Percentiles rank a stretch among this genome's conserved stretches.
Evolutionary conservation across 2,329 filamentous ascomycete genomes (phyloP).

Genomic region (Orbilia blumenaviensis): DNA sequence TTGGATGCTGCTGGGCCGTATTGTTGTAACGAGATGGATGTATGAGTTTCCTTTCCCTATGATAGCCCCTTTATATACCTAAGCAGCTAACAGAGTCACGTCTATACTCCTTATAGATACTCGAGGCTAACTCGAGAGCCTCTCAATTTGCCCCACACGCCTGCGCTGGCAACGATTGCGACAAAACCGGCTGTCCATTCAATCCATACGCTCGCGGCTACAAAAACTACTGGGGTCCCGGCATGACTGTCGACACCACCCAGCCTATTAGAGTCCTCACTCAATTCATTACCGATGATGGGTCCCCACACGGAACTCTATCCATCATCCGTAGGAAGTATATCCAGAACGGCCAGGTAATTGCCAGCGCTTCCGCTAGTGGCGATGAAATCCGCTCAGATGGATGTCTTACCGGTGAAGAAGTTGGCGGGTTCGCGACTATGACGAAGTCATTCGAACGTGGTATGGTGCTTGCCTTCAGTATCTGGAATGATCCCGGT

Average conservation of each 20-base stretch:
- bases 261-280: conserved; percentile 53
- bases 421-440: conserved; percentile 61
- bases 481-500: conserved; percentile 68
- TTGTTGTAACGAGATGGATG: conserved; percentile 69
- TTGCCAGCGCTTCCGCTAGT: conserved; percentile 21
- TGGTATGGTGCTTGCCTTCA: conserved; percentile 67
- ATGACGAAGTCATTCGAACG: conserved; percentile 65
- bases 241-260: conserved; percentile 54
- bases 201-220: conserved; percentile 53
- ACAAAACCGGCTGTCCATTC: conserved; percentile 40
- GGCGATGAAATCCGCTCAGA: conserved; percentile 31
- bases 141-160: conserved; percentile 55
- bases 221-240: conserved; percentile 54
- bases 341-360: conserved; percentile 38
- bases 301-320: conserved; percentile 8
- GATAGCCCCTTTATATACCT: neutral
- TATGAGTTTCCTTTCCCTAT: conserved; percentile 56
- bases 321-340: conserved; percentile 44
- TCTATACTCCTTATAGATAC: conserved; percentile 30
- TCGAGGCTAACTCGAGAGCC: conserved; percentile 55
- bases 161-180: conserved; percentile 45
- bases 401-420: conserved; percentile 25
- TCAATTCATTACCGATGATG: conserved; percentile 54
- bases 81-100: too few species aligned
- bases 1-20: conserved; percentile 60